Percentiles rank a stretch among this genome's conserved stretches.
These are phyloP conservation scores for Plasmodium vivax DNA, from an alignment of 169 alveolate genomes.

Conservation along the genomic window DNA sequence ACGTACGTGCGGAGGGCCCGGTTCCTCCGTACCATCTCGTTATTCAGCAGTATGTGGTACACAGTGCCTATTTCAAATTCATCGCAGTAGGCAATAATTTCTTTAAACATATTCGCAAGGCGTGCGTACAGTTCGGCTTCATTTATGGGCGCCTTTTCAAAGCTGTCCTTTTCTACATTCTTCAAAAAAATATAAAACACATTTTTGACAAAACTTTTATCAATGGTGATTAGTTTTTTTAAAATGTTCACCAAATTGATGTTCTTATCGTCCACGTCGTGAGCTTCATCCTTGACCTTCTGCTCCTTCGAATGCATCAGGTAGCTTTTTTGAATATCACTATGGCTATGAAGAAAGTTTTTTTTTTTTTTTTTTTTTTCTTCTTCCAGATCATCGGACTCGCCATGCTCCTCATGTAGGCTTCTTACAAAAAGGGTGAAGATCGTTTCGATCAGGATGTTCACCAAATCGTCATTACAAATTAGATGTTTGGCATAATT, in stretches of 20 bases:
- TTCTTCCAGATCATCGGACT: background rate
- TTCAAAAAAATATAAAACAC: conserved; percentile 68
- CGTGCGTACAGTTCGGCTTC: background rate
- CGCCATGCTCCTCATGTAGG: background rate
- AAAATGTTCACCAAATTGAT: conserved; percentile 33
- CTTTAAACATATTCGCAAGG: conserved; percentile 39
- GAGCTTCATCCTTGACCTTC: background rate
- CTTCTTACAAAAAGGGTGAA: conserved; percentile 12
- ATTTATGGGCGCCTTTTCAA: background rate
- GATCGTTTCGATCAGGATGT: conserved; percentile 65
- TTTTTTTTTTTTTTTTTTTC: background rate
- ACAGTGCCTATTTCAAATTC: conserved; percentile 64
- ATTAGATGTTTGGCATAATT: conserved; percentile 30
- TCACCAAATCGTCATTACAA: conserved; percentile 51
- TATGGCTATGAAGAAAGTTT: background rate
- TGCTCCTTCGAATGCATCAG: conserved; percentile 62
- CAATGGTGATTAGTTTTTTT: conserved; percentile 60
- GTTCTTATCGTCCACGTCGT: background rate
- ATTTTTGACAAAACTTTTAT: conserved; percentile 74
- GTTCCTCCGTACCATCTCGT: background rate
- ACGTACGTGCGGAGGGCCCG: background rate
- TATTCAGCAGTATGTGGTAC: conserved; percentile 49
- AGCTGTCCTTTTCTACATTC: conserved; percentile 19
- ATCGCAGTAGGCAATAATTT: conserved; percentile 33
- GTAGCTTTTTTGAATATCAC: conserved; percentile 57